Percentiles rank a stretch among this genome's conserved stretches.
These are phyloP conservation scores for Podospora bellae-mahoneyi DNA, from an alignment of 495 filamentous ascomycete genomes.

Conservation along the genomic window DNA sequence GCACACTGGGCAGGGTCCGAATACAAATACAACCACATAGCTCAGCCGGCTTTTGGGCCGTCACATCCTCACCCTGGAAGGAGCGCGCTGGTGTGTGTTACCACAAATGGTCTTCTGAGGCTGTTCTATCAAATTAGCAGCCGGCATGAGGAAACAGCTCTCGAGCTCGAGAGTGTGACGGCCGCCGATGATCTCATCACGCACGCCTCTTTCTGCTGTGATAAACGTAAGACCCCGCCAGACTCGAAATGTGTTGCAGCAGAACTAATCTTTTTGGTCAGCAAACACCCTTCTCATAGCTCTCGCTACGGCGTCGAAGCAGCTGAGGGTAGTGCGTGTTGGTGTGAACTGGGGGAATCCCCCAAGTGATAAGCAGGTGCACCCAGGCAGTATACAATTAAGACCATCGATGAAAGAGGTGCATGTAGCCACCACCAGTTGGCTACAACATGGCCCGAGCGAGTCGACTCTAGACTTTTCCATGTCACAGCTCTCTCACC, in stretches of 20 bases:
- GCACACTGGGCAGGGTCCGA: conserved; percentile 42
- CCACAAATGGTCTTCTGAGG: conserved; percentile 63
- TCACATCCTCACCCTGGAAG: conserved; percentile 63
- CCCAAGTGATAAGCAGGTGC: conserved; percentile 38
- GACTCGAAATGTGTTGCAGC: neutral
- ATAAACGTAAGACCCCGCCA: conserved; percentile 52
- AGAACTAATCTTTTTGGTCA: neutral
- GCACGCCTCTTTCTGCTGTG: conserved; percentile 74
- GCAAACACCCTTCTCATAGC: conserved; percentile 56
- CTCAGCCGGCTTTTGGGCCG: conserved; percentile 60
- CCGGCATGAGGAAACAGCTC: conserved; percentile 61
- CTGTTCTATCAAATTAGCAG: conserved; percentile 63
- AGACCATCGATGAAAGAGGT: conserved; percentile 45
- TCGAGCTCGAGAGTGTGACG: conserved; percentile 66
- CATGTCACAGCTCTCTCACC: conserved; percentile 58
- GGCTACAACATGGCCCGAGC: conserved; percentile 42
- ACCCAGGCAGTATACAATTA: conserved; percentile 32
- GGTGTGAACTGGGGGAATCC: conserved; percentile 51
- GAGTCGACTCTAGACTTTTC: conserved; percentile 49
- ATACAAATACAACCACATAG: conserved; percentile 44
- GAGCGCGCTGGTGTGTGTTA: conserved; percentile 67
- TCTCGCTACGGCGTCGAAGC: conserved; percentile 62
- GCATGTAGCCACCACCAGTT: conserved; percentile 51
- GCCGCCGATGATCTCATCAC: conserved; percentile 69
- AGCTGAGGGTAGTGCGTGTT: conserved; percentile 62